phyloP scores from a whole-genome alignment of 805 yeast genomes.

The Nakazawaea sp. region DNA sequence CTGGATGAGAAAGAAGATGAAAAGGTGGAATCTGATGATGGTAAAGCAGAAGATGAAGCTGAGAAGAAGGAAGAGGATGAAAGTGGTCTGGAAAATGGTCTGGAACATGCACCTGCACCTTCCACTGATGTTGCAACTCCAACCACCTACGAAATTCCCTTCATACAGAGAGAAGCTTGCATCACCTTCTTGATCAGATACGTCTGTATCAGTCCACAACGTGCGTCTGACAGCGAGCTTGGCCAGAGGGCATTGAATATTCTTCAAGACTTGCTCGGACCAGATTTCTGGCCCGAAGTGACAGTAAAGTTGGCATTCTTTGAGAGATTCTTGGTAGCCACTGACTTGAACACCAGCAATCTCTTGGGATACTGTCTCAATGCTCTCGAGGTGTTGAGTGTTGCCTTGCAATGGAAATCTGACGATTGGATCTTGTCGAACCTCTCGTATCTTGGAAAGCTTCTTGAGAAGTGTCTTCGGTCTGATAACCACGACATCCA shows the following conservation, averaged over 20 bases:
- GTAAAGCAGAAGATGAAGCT: constrained; percentile 10
- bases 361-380: constrained; percentile 77
- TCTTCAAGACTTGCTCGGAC: constrained; percentile 63
- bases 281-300: constrained; percentile 81
- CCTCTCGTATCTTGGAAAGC: constrained; percentile 57
- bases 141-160: constrained; percentile 54
- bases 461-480: constrained; percentile 74
- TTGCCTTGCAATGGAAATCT: constrained; percentile 72
- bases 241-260: constrained; percentile 80
- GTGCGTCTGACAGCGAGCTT: constrained; percentile 76
- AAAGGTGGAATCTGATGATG: constrained; percentile 2
- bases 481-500: constrained; percentile 85
- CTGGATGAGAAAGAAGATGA: constrained; percentile 1
- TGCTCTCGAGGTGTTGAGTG: constrained; percentile 83
- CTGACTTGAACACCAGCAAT: constrained; percentile 65
- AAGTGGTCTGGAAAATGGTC: constrained; percentile 2
- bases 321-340: constrained; percentile 76
- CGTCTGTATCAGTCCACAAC: constrained; percentile 77
- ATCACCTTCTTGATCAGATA: constrained; percentile 83
- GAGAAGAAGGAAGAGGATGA: constrained; percentile 8
- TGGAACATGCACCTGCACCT: constrained; percentile 9
- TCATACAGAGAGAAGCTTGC: constrained; percentile 81
- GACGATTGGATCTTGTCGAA: constrained; percentile 76
- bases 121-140: constrained; percentile 38
- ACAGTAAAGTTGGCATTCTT: constrained; percentile 81